Percentiles rank a stretch among this genome's conserved stretches.
These are phyloP conservation scores for Entomortierella parvispora DNA, from an alignment of 192 early-diverging fungal species.

Conservation along the genomic window DNA sequence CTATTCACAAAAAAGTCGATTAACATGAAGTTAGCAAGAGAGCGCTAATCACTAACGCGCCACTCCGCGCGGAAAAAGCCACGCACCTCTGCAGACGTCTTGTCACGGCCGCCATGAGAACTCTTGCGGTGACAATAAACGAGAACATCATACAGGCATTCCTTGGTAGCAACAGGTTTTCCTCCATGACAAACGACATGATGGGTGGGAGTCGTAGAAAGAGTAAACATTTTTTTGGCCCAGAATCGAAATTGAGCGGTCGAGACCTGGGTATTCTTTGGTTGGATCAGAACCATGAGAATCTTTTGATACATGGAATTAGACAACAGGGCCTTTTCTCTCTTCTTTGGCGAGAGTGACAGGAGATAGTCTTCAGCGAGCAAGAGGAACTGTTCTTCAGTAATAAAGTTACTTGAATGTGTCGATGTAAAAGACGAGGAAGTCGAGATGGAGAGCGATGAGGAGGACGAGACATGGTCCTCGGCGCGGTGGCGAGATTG, in stretches of 20 bases:
- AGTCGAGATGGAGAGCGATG: not conserved
- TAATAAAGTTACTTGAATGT: constrained; percentile 53
- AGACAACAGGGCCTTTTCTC: constrained; percentile 62
- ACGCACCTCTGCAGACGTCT: constrained; percentile 63
- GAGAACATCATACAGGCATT: constrained; percentile 60
- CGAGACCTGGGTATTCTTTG: constrained; percentile 61
- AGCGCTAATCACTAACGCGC: not conserved
- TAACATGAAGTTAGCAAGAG: not conserved
- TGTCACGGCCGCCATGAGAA: constrained; percentile 65
- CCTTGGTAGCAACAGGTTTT: constrained; percentile 62
- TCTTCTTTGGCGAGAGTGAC: constrained; percentile 59
- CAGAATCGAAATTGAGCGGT: constrained; percentile 66
- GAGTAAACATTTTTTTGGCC: constrained; percentile 67
- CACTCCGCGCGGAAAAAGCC: not conserved
- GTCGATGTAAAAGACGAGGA: constrained; percentile 2
- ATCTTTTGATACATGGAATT: constrained; percentile 61
- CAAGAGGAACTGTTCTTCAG: constrained; percentile 52
- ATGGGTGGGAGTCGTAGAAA: constrained; percentile 40
- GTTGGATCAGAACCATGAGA: constrained; percentile 59
- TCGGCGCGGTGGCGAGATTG: not conserved
- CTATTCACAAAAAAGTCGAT: constrained; percentile 9
- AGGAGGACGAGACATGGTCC: constrained; percentile 8
- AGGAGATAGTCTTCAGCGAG: constrained; percentile 58
- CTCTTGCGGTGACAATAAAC: constrained; percentile 59
- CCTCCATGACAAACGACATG: constrained; percentile 60